Conservation (phyloP, 2,329 filamentous ascomycete species). For the Tothia fuscella region DNA sequence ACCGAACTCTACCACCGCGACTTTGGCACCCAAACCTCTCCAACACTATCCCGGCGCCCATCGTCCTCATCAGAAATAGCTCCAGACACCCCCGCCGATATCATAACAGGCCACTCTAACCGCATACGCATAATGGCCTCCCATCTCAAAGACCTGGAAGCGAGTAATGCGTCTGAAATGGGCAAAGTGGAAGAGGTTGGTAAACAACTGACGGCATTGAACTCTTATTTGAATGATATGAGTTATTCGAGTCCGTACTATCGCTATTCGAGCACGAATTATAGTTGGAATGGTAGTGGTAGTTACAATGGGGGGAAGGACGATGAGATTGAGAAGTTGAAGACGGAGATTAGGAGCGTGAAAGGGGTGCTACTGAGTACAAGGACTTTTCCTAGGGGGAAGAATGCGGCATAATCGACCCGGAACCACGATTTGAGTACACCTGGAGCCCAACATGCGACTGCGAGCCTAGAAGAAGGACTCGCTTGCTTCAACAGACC, state of each 20-base stretch:
- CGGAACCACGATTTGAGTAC: no score
- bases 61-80: constrained; percentile 20
- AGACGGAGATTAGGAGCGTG: constrained; percentile 63
- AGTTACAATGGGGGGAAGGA: constrained; percentile 45
- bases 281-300: constrained; percentile 18
- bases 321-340: constrained; percentile 61
- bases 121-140: constrained; percentile 39
- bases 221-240: constrained; percentile 47
- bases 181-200: constrained; percentile 39
- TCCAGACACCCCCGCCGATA: constrained; percentile 17
- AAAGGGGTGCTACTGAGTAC: constrained; percentile 69
- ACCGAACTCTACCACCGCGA: constrained; percentile 74
- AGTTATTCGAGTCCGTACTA: constrained; percentile 30
- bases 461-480: no score
- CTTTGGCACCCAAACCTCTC: constrained; percentile 64
- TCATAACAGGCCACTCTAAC: constrained; percentile 26
- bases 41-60: constrained; percentile 31
- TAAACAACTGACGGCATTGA: constrained; percentile 41
- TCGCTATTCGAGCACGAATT: constrained; percentile 22
- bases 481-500: no score
- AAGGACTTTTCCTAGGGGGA: constrained; percentile 50
- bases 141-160: constrained; percentile 39
- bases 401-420: no score
- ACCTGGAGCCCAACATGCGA: no score
- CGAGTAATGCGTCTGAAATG: constrained; percentile 36